Conservation (phyloP, 2,329 filamentous ascomycete species). For the Thermochaetoides dissita region DNA sequence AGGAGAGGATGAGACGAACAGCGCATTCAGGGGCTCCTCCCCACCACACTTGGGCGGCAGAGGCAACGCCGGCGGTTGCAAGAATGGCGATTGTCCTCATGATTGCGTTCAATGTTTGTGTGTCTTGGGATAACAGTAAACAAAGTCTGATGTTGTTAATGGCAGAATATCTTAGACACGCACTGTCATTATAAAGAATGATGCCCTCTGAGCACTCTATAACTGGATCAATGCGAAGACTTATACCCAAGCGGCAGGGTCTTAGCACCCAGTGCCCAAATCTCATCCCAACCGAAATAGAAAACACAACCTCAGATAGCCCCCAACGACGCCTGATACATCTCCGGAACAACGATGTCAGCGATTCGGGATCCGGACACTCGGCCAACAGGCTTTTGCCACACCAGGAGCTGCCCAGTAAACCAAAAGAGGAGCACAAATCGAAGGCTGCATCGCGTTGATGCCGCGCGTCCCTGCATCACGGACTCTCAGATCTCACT, state of each 20-base stretch:
- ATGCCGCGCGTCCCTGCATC: slow-evolving; percentile 12
- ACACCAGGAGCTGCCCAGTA: too few relatives aligned
- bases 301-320: background rate
- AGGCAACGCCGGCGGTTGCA: slow-evolving; percentile 17
- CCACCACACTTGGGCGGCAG: slow-evolving; percentile 23
- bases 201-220: background rate
- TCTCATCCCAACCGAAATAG: background rate
- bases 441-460: background rate
- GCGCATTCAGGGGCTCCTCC: slow-evolving; percentile 29
- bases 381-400: too few relatives aligned
- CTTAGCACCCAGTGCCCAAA: too few relatives aligned
- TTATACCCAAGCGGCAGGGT: background rate
- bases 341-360: background rate
- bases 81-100: slow-evolving; percentile 22
- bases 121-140: background rate
- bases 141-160: too few relatives aligned
- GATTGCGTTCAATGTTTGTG: background rate
- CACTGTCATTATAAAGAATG: background rate
- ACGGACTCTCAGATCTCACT: background rate
- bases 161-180: too few relatives aligned
- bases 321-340: background rate
- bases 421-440: too few relatives aligned
- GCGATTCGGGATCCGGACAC: background rate
- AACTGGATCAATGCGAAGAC: background rate
- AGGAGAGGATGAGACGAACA: slow-evolving; percentile 19